A percentile compares a stretch with the other conserved stretches of the same genome.
Evolutionary conservation across 2,329 filamentous ascomycete species (phyloP).

Genomic region (Cordyceps cicadae): DNA sequence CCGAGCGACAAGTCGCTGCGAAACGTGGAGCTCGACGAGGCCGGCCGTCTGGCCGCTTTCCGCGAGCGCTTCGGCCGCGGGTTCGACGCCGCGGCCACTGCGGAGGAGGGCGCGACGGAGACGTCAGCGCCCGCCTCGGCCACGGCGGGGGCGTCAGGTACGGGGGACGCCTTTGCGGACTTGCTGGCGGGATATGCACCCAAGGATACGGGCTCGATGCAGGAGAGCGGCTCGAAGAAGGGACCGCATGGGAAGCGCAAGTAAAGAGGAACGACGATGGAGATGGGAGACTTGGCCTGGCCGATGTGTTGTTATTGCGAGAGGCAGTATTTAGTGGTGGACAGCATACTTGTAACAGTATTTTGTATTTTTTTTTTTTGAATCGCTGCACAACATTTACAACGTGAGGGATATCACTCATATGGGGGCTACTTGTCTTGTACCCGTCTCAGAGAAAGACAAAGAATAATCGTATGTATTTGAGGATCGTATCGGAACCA

Average conservation of each 20-base stretch:
- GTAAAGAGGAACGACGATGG: constrained; percentile 25
- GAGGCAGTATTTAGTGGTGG: background rate
- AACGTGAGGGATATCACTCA: background rate
- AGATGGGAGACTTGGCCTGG: background rate
- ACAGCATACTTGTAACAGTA: constrained; percentile 4
- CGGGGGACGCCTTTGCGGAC: constrained; percentile 34
- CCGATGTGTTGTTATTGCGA: background rate
- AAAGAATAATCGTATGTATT: background rate
- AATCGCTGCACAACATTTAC: too few species aligned
- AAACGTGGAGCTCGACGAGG: constrained; percentile 92
- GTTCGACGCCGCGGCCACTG: constrained; percentile 58
- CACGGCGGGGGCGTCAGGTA: constrained; percentile 16
- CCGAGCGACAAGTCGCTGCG: constrained; percentile 70
- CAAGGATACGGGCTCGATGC: constrained; percentile 27
- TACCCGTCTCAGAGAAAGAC: too few species aligned
- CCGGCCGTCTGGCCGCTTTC: constrained; percentile 80
- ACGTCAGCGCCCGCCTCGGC: constrained; percentile 21
- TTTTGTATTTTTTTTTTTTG: background rate
- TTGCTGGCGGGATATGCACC: constrained; percentile 43
- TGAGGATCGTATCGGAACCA: background rate
- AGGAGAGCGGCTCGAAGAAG: constrained; percentile 32
- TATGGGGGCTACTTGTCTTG: too few species aligned
- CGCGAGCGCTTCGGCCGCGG: constrained; percentile 72
- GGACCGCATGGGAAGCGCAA: constrained; percentile 26
- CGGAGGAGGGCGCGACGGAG: constrained; percentile 19